These are phyloP conservation scores for Prillingera fragicola DNA, from an alignment of 1,284 basidiomycete genomes.

Conservation along the genomic window DNA sequence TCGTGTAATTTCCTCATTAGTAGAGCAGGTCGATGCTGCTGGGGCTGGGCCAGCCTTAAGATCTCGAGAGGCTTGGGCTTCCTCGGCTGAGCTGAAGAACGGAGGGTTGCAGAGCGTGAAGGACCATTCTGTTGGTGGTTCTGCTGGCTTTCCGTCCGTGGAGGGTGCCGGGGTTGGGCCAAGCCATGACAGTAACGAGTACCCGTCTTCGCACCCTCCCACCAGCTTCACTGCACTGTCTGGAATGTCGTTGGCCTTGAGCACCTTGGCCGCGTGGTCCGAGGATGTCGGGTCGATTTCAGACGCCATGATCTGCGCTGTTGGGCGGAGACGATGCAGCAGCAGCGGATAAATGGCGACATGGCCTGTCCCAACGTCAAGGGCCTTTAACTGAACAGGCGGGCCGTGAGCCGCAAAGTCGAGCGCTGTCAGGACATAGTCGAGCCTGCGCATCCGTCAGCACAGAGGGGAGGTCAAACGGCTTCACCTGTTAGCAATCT, in stretches of 20 bases:
- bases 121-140: background rate
- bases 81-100: conserved; percentile 70
- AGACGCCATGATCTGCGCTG: conserved; percentile 60
- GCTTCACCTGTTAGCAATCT: conserved; percentile 44
- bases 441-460: conserved; percentile 58
- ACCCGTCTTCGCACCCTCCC: background rate
- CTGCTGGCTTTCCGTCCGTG: too few species aligned
- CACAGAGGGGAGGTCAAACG: background rate
- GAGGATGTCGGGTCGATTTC: conserved; percentile 66
- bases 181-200: background rate
- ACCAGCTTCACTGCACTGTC: background rate
- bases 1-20: conserved; percentile 74
- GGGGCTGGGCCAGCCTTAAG: conserved; percentile 61
- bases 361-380: conserved; percentile 75
- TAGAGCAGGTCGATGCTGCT: conserved; percentile 74
- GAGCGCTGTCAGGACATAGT: conserved; percentile 69
- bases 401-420: conserved; percentile 50
- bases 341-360: conserved; percentile 85
- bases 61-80: conserved; percentile 59
- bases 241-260: conserved; percentile 55
- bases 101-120: conserved; percentile 95
- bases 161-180: background rate
- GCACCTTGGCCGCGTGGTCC: conserved; percentile 54
- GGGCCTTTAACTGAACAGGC: conserved; percentile 30
- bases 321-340: conserved; percentile 55